Conservation (phyloP, 1,284 basidiomycete species). For the Cryptococcus deneoformans region DNA sequence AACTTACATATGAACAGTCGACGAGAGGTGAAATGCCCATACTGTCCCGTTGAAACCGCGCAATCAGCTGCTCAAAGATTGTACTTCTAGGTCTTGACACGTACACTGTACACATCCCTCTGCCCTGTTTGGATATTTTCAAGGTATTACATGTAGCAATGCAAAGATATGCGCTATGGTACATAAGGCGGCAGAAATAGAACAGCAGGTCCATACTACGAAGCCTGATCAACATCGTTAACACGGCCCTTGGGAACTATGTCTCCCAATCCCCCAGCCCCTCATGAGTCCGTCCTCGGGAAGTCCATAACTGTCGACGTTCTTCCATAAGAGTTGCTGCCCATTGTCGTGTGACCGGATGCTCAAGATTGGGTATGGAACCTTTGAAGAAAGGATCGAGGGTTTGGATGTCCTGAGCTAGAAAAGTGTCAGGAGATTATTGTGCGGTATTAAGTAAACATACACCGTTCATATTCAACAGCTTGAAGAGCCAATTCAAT, state of each 20-base stretch:
- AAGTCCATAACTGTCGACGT: conserved; percentile 45
- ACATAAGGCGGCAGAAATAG: conserved; percentile 1
- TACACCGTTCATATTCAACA: conserved; percentile 55
- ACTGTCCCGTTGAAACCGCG: conserved; percentile 47
- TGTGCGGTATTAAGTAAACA: conserved; percentile 18
- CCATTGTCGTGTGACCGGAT: conserved; percentile 75
- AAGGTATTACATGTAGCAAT: neutral
- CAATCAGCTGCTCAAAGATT: conserved; percentile 37
- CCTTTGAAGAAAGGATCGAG: conserved; percentile 48
- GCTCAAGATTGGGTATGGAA: conserved; percentile 56
- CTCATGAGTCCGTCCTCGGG: conserved; percentile 29
- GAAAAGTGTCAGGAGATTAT: neutral
- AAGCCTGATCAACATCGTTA: conserved; percentile 7
- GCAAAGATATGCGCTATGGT: conserved; percentile 10
- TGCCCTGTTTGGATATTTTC: neutral
- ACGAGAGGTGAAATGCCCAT: conserved; percentile 48
- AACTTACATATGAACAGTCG: conserved; percentile 21
- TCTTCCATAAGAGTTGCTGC: conserved; percentile 63
- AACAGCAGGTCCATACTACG: neutral
- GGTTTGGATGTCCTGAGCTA: conserved; percentile 44
- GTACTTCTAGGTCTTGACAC: conserved; percentile 35
- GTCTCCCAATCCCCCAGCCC: conserved; percentile 21
- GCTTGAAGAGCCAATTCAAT: conserved; percentile 82
- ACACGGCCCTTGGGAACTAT: conserved; percentile 16
- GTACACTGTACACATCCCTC: neutral